Percentiles rank a stretch among this genome's conserved stretches.
phyloP scores from a whole-genome alignment of 2,329 filamentous ascomycete species.

The Fusarium azukiicola region DNA sequence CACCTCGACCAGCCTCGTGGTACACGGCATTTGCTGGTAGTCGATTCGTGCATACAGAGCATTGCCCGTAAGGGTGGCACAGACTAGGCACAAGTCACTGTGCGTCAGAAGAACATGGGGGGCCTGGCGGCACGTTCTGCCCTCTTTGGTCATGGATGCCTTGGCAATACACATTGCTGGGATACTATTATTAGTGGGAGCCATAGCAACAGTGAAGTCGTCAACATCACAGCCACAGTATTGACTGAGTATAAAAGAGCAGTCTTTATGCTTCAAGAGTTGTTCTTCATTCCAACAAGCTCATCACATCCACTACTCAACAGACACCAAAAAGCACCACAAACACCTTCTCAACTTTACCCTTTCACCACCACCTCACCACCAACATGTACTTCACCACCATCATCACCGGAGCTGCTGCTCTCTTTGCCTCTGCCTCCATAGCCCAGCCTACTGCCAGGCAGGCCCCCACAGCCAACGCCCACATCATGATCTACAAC shows the following conservation, averaged over 20 bases:
- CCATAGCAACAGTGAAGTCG: not conserved
- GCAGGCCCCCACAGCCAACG: conserved; percentile 32
- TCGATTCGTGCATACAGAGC: not conserved
- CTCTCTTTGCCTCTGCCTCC: conserved; percentile 21
- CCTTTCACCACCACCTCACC: not conserved
- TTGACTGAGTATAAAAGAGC: conserved; percentile 14
- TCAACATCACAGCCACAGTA: not conserved
- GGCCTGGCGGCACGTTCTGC: not conserved
- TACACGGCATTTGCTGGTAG: not conserved
- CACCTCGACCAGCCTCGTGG: conserved; percentile 11
- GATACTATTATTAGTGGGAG: conserved; percentile 39
- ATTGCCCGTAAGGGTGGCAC: conserved; percentile 8
- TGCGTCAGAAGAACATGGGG: conserved; percentile 30
- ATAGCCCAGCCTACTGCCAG: conserved; percentile 26
- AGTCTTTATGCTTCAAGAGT: rapidly evolving
- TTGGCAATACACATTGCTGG: not conserved
- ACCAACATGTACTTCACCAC: conserved; percentile 35
- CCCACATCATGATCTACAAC: conserved; percentile 32
- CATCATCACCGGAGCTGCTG: conserved; percentile 21
- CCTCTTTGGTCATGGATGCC: conserved; percentile 3
- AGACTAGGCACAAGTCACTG: conserved; percentile 30
- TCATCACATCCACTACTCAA: not conserved
- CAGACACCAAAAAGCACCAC: not conserved
- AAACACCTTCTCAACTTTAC: not conserved
- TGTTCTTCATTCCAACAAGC: not conserved